A percentile compares a stretch with the other conserved stretches of the same genome.
These are phyloP conservation scores for Neurospora tetrasperma DNA, from an alignment of 495 filamentous ascomycete genomes.

Conservation along the genomic window DNA sequence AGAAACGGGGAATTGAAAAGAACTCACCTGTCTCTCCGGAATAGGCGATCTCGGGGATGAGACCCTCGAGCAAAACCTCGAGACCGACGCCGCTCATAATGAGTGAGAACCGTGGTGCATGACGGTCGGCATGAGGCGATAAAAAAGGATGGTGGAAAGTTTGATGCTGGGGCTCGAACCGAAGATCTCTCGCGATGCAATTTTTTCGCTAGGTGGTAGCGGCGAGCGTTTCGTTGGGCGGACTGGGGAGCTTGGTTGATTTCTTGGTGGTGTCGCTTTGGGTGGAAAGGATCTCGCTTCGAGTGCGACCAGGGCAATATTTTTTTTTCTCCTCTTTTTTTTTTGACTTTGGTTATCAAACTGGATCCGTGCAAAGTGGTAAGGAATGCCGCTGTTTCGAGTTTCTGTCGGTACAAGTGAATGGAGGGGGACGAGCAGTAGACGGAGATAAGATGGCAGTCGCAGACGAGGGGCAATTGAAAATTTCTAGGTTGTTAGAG, in stretches of 20 bases:
- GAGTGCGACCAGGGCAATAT: neutral
- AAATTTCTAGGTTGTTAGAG: neutral
- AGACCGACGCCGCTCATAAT: slow-evolving; percentile 53
- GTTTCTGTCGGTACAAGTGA: neutral
- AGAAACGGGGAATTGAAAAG: neutral
- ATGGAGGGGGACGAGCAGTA: neutral
- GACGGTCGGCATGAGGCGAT: neutral
- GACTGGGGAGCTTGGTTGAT: neutral
- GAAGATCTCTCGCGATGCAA: neutral
- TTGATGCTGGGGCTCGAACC: slow-evolving; percentile 1
- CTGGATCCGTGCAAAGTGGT: neutral
- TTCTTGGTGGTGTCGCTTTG: neutral
- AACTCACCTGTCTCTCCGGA: slow-evolving; percentile 59
- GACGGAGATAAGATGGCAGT: neutral
- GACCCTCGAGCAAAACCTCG: slow-evolving; percentile 59
- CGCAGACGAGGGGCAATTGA: neutral
- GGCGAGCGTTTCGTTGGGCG: neutral
- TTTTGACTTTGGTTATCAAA: neutral
- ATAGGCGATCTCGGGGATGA: slow-evolving; percentile 62
- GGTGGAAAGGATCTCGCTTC: neutral
- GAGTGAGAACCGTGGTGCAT: neutral
- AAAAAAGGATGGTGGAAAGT: slow-evolving; percentile 3
- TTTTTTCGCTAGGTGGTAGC: neutral
- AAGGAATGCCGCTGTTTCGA: neutral
- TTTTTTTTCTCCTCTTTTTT: neutral